These are phyloP conservation scores for Hypholoma fasciculare DNA, from an alignment of 768 basidiomycete species.

Conservation along the genomic window DNA sequence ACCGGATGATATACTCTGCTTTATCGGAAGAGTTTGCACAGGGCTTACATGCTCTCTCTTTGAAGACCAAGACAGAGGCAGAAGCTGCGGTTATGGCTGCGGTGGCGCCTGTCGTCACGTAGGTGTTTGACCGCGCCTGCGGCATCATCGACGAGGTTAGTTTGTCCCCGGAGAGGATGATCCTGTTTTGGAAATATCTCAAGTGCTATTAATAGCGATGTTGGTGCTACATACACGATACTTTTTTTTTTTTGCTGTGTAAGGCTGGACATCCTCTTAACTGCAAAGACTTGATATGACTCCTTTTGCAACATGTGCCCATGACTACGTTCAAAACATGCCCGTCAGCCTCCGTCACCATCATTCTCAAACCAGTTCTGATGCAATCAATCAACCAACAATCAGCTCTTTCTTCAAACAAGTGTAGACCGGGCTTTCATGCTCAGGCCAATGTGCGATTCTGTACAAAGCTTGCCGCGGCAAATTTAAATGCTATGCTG, in stretches of 20 bases:
- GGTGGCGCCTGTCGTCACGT: neutral
- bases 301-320: neutral
- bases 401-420: neutral
- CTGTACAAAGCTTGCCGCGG: neutral
- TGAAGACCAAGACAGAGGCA: conserved; percentile 70
- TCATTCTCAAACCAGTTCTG: neutral
- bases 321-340: neutral
- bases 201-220: neutral
- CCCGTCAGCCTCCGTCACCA: neutral
- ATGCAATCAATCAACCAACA: neutral
- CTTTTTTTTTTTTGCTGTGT: too few species aligned
- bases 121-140: conserved; percentile 4
- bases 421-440: neutral
- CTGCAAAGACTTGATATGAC: neutral
- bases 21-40: conserved; percentile 68
- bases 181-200: neutral
- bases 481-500: neutral
- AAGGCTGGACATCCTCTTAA: neutral
- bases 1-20: conserved; percentile 75
- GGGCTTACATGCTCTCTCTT: conserved; percentile 76
- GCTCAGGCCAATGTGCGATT: neutral
- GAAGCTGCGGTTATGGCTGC: conserved; percentile 29
- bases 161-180: neutral
- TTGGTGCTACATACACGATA: neutral
- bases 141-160: neutral